Base-by-base conservation (phyloP, 2,329 filamentous ascomycete genomes). In the Hymenoscyphus repandus region DNA sequence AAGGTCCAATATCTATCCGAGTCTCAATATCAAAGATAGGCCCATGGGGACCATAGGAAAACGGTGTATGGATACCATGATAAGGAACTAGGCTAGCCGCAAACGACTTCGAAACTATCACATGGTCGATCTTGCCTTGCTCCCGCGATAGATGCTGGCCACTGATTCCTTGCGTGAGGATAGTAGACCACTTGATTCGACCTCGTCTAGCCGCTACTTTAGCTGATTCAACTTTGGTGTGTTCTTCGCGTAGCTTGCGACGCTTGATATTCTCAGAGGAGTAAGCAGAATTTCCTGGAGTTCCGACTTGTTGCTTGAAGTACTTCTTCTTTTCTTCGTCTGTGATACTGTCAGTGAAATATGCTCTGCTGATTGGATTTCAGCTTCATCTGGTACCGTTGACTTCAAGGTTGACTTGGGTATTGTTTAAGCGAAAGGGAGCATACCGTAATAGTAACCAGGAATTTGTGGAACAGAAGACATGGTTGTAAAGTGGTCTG, bases 241-340 rank as follows among this genome's bases (percentile, higher is more conserved):
- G 66, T 48, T 70, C 64, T 33, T 76, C 70, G 31, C 77, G 70
- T 2, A 70, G 55, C 53, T 74, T 74, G 47, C 79, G 79, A 56
- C 72, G 73, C 66, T 80, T 83, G 50, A 85, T 77, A 6, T 74
- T 74, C 41, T 78, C 71, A n/a, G 72, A 68, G 7, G 82, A 80
- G 70, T 82, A 86, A 13, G 73, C 67, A 0, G 76, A 71, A 6
- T 65, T 67, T 1, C 69, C 56, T 0, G 80, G 74, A 54, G 74
- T 69, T 47, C 69, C 72, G 20, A 69, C 60, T 62, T 85, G 79
- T 45, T 88, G 77, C 59, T 80, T 83, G 67, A 87, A 88, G 62
- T 87, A 88, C 56, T 80, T 84, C 34, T 75, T 76, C 65, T 80
- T 86, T 39, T 74, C 74, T 12, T 66, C 46, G 53, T 83, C 80